A percentile compares a stretch with the other conserved stretches of the same genome.
Evolutionary conservation across 2,329 filamentous ascomycete species (phyloP).

Genomic region (Sporothrix inflata): DNA sequence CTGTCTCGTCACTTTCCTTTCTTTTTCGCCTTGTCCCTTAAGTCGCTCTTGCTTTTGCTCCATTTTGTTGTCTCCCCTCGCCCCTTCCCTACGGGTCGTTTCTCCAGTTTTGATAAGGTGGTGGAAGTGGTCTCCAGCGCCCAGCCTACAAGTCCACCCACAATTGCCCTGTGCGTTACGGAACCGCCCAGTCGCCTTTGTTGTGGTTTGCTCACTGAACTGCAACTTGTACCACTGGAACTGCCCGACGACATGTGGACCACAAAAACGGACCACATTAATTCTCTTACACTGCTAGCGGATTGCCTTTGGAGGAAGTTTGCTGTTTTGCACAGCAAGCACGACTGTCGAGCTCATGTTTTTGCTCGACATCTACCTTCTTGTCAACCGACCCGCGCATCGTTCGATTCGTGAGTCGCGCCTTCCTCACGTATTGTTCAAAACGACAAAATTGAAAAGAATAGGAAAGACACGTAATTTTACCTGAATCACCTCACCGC

Average conservation of each 20-base stretch:
- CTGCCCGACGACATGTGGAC: not conserved
- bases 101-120: conserved; percentile 8
- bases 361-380: not conserved
- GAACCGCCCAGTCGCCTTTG: not conserved
- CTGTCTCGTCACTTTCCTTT: not conserved
- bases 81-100: not conserved
- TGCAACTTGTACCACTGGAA: not conserved
- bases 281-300: conserved; percentile 26
- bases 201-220: not conserved
- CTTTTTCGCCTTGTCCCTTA: not conserved
- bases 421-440: not conserved
- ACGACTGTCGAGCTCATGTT: not conserved
- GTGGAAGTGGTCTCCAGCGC: not conserved
- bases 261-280: not conserved
- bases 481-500: not conserved
- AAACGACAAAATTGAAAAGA: not conserved
- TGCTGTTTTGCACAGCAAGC: not conserved
- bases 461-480: conserved; percentile 9
- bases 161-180: not conserved
- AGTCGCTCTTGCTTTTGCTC: not conserved
- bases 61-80: not conserved
- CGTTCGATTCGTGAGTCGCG: not conserved
- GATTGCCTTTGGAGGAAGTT: conserved; percentile 23
- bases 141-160: not conserved
- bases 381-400: not conserved